These are phyloP conservation scores for Pseudognaphalium luteoalbum DNA, from an alignment of 129 eudicot species.

Conservation along the genomic window DNA sequence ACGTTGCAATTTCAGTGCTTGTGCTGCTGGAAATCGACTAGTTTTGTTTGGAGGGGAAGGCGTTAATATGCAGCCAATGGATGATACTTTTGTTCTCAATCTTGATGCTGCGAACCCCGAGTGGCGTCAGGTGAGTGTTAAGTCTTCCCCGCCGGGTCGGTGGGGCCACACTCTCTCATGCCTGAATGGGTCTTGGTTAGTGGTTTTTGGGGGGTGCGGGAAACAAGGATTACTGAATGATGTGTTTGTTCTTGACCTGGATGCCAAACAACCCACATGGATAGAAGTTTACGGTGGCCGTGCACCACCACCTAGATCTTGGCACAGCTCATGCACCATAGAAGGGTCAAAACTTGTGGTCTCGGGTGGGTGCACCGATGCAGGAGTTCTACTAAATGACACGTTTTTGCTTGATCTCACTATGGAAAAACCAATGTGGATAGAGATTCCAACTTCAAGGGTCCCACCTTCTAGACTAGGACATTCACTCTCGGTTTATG, in stretches of 20 bases:
- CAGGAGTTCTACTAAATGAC: conserved; percentile 84
- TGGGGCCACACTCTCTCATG: conserved; percentile 95
- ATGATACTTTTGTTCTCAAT: conserved; percentile 86
- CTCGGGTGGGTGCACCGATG: conserved; percentile 92
- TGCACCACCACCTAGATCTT: conserved; percentile 77
- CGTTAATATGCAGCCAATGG: conserved; percentile 96
- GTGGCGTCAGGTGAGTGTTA: conserved; percentile 76
- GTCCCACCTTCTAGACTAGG: conserved; percentile 82
- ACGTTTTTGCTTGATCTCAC: conserved; percentile 68
- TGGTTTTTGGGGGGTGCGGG: conserved; percentile 89
- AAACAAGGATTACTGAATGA: conserved; percentile 82
- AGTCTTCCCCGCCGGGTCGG: conserved; percentile 87
- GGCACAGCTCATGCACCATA: conserved; percentile 94
- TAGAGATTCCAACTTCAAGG: conserved; percentile 65
- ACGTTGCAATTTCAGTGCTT: conserved; percentile 87
- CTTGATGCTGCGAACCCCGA: conserved; percentile 72
- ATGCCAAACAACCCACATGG: conserved; percentile 94
- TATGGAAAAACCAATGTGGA: conserved; percentile 74
- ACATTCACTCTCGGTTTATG: conserved; percentile 81
- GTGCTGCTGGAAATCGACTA: conserved; percentile 87
- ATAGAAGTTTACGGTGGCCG: conserved; percentile 71
- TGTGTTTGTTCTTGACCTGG: conserved; percentile 81
- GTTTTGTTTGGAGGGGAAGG: conserved; percentile 97
- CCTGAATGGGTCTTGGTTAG: conserved; percentile 84
- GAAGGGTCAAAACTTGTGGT: conserved; percentile 89